Base-by-base conservation (phyloP, 768 basidiomycete genomes). In the Agrocybe chaxingu region DNA sequence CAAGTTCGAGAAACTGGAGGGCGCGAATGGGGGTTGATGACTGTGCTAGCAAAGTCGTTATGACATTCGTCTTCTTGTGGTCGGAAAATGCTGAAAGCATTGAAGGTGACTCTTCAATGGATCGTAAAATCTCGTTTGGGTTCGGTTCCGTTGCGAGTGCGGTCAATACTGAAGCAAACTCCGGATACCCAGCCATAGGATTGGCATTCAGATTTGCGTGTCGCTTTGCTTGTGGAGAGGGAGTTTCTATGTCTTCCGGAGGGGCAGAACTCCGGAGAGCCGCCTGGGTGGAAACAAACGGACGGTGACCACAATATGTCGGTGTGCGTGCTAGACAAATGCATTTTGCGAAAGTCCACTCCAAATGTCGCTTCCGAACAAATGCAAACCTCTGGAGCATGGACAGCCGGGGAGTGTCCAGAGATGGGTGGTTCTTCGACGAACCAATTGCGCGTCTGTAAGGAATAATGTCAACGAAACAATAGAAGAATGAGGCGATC, bases 381-480 rank as follows among this genome's bases (percentile, higher is more conserved):
- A 76, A 71, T 62, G 74, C 67, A 63, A 71, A 76, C 71, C 78
- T 79, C 80, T 78, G 81, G 70, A 82, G 84, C 85, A 88, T 88
- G 80, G 80, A 82, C 82, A 81, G 77, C 73, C 75, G 74, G 75
- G 34, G 54, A 61, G 54, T 45, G 59, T 65, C 61, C 66, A 66
- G 56, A 13, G 37, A 44, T 47, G 24, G 38, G 19, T 41, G 6
- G 49, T 29, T 31, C 39, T 29, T 31, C 39, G 34, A 44, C 37
- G 37, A 30, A 43, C 42, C 42, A 31, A 43, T 29, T 29, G 32
- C 42, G 12, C 11, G 16, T 19, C 42, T 19, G 42, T 40, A 24
- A 40, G 8, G 13, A 40, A 24, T 24, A 40, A 24, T 16, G 39
- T 16, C 8, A 8, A 40, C 11, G 39, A 13, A 24, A 24, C 24